Percentiles rank a stretch among this genome's conserved stretches.
Conservation (phyloP, 208 protist species). For the Lotmaria passim region DNA sequence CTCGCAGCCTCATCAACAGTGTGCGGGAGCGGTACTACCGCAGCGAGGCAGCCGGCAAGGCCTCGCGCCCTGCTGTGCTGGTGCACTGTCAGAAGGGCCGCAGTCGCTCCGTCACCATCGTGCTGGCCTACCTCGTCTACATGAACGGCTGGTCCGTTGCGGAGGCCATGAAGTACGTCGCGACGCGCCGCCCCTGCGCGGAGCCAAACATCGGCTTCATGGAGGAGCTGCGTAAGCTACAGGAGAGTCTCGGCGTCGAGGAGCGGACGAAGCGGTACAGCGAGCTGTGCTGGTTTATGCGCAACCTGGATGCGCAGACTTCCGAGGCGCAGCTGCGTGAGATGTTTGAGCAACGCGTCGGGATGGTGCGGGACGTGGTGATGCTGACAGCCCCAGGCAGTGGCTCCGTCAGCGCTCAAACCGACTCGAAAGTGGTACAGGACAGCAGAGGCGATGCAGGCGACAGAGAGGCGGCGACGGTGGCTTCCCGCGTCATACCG, state of each 20-base stretch:
- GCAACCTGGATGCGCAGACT: slow-evolving; percentile 44
- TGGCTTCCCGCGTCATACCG: not conserved
- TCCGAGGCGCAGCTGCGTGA: slow-evolving; percentile 42
- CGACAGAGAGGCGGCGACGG: not conserved
- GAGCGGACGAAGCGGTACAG: slow-evolving; percentile 54
- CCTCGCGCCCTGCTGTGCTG: slow-evolving; percentile 52
- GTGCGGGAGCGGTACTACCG: slow-evolving; percentile 56
- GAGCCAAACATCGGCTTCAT: slow-evolving; percentile 89
- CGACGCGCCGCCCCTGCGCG: slow-evolving; percentile 48
- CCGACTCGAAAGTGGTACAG: not conserved
- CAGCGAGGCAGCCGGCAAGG: slow-evolving; percentile 17
- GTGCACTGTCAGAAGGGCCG: slow-evolving; percentile 88
- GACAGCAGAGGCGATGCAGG: not conserved
- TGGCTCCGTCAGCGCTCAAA: not conserved
- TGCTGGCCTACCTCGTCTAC: slow-evolving; percentile 84
- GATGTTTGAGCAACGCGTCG: slow-evolving; percentile 75
- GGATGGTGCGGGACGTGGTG: slow-evolving; percentile 72
- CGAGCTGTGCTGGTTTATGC: slow-evolving; percentile 61
- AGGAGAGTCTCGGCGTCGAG: slow-evolving; percentile 61
- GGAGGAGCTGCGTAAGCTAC: slow-evolving; percentile 67
- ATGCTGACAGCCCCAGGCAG: slow-evolving; percentile 31
- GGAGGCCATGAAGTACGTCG: slow-evolving; percentile 84
- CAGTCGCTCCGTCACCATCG: slow-evolving; percentile 86
- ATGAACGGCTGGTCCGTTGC: slow-evolving; percentile 83
- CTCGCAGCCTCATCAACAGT: slow-evolving; percentile 59